Evolutionary conservation across 148 eudicot species (phyloP).

Genomic region (Pouteria glomerata): DNA sequence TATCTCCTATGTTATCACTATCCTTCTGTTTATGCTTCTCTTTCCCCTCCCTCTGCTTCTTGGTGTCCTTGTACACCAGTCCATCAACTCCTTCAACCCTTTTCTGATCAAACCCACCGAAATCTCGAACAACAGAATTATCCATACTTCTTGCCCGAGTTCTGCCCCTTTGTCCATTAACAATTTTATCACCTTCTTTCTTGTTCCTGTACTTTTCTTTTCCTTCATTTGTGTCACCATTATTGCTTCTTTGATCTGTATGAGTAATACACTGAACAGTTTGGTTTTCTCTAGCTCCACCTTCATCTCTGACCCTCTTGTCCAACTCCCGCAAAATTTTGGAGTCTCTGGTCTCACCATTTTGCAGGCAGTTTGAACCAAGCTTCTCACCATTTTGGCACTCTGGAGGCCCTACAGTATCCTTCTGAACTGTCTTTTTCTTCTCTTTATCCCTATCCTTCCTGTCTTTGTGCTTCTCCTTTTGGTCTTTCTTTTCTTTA

Average conservation of each 20-base stretch:
- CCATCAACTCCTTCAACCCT: constrained; percentile 19
- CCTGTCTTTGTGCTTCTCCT: constrained; percentile 35
- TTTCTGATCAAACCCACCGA: constrained; percentile 4
- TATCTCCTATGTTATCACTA: constrained; percentile 19
- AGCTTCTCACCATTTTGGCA: constrained; percentile 28
- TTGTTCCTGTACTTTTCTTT: constrained; percentile 14
- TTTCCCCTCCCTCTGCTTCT: constrained; percentile 19
- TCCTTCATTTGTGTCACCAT: background rate
- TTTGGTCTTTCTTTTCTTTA: constrained; percentile 27
- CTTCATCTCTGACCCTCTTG: constrained; percentile 31
- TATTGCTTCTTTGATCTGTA: constrained; percentile 12
- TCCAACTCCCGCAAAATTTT: constrained; percentile 31
- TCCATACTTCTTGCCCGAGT: background rate
- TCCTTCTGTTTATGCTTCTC: constrained; percentile 17
- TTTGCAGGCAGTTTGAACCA: constrained; percentile 25
- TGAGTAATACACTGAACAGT: constrained; percentile 10
- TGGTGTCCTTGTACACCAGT: constrained; percentile 15
- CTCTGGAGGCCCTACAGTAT: constrained; percentile 10
- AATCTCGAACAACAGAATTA: constrained; percentile 5
- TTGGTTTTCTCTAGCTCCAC: constrained; percentile 29
- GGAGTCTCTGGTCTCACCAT: constrained; percentile 11
- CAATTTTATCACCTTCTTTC: constrained; percentile 11
- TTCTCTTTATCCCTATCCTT: constrained; percentile 31
- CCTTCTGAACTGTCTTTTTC: constrained; percentile 23
- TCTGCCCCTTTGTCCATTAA: constrained; percentile 5